Conservation (phyloP, 257 asterid genomes). For the Linaria vulgaris region DNA sequence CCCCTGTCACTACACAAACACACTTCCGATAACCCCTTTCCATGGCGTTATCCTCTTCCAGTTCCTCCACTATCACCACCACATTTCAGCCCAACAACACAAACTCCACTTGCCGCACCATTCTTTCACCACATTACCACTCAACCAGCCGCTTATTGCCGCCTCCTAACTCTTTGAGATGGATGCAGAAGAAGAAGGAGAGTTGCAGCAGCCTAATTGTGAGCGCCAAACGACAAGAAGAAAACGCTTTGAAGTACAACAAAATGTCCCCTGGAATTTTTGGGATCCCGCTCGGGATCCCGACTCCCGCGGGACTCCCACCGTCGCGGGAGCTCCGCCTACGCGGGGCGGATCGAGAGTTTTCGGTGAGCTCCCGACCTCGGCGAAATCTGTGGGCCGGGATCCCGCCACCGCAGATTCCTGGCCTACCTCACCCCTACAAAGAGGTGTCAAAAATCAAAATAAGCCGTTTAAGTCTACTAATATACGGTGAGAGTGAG, state of each 20-base stretch:
- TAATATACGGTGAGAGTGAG: no score
- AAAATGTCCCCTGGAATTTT: no score
- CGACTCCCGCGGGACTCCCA: no score
- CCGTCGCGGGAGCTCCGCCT: no score
- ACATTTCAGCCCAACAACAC: conserved; percentile 18
- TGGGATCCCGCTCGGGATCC: conserved; percentile 99
- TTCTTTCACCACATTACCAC: conserved; percentile 11
- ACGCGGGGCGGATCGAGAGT: no score
- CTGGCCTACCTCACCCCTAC: no score
- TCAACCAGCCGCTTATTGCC: conserved; percentile 24
- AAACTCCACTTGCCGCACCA: conserved; percentile 17
- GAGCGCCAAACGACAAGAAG: conserved; percentile 30
- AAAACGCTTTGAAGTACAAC: conserved; percentile 51
- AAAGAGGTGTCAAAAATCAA: no score
- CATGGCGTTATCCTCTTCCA: conserved; percentile 41
- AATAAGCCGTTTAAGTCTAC: no score
- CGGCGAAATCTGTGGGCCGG: no score
- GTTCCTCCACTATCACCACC: conserved; percentile 22
- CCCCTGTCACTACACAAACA: no score
- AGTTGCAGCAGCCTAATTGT: conserved; percentile 24
- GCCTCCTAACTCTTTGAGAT: conserved; percentile 24
- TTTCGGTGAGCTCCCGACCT: no score
- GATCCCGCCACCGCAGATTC: no score
- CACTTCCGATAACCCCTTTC: not conserved
- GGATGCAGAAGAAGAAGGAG: conserved; percentile 27